Percentiles rank a stretch among this genome's conserved stretches.
Conservation (phyloP, 768 basidiomycete genomes). For the Heimioporus sp. region DNA sequence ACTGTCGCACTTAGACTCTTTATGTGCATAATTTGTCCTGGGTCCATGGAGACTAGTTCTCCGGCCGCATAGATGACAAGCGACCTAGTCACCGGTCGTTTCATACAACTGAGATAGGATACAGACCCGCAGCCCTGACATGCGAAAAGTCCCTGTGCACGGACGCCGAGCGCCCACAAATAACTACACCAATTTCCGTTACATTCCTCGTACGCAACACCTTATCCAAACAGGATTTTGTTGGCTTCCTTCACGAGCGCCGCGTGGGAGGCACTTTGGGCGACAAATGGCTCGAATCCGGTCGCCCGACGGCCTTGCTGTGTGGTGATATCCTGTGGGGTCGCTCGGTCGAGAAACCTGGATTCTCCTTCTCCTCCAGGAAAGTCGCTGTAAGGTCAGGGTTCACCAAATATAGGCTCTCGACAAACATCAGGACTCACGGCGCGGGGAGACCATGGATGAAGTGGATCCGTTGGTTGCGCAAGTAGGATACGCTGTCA, state of each 20-base stretch:
- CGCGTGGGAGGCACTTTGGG: constrained; percentile 7
- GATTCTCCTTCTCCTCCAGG: constrained; percentile 53
- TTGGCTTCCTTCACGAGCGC: constrained; percentile 29
- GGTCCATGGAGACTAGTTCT: too few relatives aligned
- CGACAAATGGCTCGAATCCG: constrained; percentile 41
- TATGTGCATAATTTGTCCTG: too few relatives aligned
- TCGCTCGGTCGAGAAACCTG: constrained; percentile 38
- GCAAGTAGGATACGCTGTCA: constrained; percentile 45
- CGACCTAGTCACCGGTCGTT: background rate
- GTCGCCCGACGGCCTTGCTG: constrained; percentile 38
- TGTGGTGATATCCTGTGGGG: constrained; percentile 31
- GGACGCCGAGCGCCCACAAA: background rate
- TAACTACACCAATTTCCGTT: background rate
- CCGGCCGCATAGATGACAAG: too few relatives aligned
- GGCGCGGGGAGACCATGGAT: constrained; percentile 47
- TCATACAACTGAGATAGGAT: background rate
- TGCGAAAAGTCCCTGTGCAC: too few relatives aligned
- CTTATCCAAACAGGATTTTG: constrained; percentile 19
- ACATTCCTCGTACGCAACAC: background rate
- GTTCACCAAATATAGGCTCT: background rate
- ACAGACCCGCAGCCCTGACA: background rate
- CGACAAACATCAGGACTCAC: constrained; percentile 28
- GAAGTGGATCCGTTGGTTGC: constrained; percentile 48
- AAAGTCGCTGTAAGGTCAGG: constrained; percentile 39
- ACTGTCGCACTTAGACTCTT: too few relatives aligned